Conservation (phyloP, 2,329 filamentous ascomycete genomes). For the Fusarium bulbicola region DNA sequence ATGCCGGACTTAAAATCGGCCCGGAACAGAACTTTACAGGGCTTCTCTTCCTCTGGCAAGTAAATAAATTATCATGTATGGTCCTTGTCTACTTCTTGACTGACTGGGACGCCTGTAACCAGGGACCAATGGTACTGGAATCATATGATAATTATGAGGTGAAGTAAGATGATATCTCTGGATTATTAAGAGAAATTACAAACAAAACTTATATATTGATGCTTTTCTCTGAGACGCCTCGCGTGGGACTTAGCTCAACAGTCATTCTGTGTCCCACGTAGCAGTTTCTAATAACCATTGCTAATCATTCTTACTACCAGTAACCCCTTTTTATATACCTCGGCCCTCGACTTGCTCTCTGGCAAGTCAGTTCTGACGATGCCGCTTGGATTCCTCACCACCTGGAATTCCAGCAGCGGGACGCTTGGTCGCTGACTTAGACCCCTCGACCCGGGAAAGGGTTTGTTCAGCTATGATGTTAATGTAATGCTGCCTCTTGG, state of each 20-base stretch:
- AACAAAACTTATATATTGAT: neutral
- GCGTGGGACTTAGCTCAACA: accelerated
- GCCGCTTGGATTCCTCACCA: neutral
- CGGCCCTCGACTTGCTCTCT: too few species aligned
- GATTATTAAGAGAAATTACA: accelerated
- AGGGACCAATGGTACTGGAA: accelerated
- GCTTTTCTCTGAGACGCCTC: neutral
- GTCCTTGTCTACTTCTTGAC: neutral
- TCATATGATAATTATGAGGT: neutral
- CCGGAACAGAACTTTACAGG: accelerated
- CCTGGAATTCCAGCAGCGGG: accelerated
- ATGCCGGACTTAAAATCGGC: accelerated
- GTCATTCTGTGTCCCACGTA: neutral
- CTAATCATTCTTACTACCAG: neutral
- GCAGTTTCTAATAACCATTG: accelerated
- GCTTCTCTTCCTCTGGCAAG: neutral
- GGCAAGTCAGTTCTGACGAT: too few species aligned
- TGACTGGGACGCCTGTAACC: neutral
- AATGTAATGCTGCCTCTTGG: too few species aligned
- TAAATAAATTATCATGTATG: neutral
- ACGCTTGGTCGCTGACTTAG: neutral
- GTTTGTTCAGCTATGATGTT: too few species aligned
- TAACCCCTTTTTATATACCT: too few species aligned
- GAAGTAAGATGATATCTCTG: neutral
- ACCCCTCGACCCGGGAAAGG: neutral